These are phyloP conservation scores for Oryza longistaminata DNA, from an alignment of 176 grass and related monocot genomes.

Conservation along the genomic window DNA sequence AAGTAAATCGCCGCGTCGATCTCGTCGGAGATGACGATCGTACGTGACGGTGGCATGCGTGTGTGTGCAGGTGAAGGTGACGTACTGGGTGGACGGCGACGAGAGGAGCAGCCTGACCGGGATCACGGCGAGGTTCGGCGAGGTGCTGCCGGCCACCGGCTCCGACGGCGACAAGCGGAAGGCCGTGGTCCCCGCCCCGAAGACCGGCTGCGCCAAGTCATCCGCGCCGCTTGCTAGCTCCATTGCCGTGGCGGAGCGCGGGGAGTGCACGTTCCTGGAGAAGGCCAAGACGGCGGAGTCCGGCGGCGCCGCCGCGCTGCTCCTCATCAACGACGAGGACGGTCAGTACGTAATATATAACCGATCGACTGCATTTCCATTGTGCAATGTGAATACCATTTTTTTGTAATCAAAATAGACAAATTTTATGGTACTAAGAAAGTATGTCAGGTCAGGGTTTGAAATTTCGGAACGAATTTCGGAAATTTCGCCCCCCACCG, in stretches of 20 bases:
- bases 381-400: neutral
- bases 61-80: conserved; percentile 66
- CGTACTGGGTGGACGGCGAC: conserved; percentile 65
- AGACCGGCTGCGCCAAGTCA: conserved; percentile 52
- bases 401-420: too few species aligned
- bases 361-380: neutral
- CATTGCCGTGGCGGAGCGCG: conserved; percentile 61
- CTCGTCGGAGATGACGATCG: too few species aligned
- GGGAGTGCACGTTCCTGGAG: conserved; percentile 73
- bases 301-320: conserved; percentile 52
- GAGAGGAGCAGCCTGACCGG: conserved; percentile 58
- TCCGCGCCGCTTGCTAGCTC: conserved; percentile 35
- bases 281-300: conserved; percentile 66
- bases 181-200: conserved; percentile 45
- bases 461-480: too few species aligned
- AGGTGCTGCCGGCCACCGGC: conserved; percentile 38
- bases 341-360: conserved; percentile 27
- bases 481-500: too few species aligned
- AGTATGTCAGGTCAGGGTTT: too few species aligned
- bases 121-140: conserved; percentile 76
- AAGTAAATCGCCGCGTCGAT: neutral
- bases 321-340: conserved; percentile 64
- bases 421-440: too few species aligned
- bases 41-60: neutral
- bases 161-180: conserved; percentile 9